Evolutionary conservation across 176 grass and related monocot species (phyloP).

Genomic region (Musa beccarii): DNA sequence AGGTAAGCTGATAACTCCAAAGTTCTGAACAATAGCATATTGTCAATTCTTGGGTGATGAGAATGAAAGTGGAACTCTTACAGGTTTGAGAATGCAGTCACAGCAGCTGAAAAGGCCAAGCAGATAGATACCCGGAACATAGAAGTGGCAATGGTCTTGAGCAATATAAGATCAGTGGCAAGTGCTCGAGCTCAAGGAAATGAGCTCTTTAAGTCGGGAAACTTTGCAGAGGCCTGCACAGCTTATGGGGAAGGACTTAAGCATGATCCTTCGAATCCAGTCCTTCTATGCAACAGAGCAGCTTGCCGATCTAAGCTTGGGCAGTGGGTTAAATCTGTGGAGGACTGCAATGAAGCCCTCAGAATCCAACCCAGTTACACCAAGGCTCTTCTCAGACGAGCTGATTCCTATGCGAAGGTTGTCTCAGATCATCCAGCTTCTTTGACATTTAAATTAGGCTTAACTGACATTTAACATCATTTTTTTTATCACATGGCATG

Average conservation of each 20-base stretch:
- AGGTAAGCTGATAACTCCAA: not conserved
- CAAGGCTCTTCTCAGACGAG: conserved; percentile 60
- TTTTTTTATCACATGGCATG: not conserved
- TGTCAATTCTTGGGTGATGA: not conserved
- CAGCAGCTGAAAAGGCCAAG: conserved; percentile 47
- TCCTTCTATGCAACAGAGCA: conserved; percentile 52
- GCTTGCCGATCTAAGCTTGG: conserved; percentile 53
- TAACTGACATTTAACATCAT: not conserved
- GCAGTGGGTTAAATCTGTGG: conserved; percentile 44
- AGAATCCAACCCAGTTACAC: conserved; percentile 41
- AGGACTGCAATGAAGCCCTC: conserved; percentile 60
- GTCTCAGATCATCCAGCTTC: not conserved
- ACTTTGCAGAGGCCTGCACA: conserved; percentile 39
- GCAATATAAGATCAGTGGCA: conserved; percentile 34
- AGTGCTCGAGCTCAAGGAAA: conserved; percentile 42
- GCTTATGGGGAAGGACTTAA: conserved; percentile 59
- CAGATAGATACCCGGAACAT: conserved; percentile 31
- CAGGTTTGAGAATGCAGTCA: conserved; percentile 59
- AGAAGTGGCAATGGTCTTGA: conserved; percentile 33
- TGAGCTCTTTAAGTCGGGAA: conserved; percentile 36
- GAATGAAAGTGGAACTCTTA: not conserved
- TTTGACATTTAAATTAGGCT: not conserved
- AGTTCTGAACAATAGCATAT: not conserved
- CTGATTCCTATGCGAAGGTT: conserved; percentile 51
- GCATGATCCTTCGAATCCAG: conserved; percentile 42